Evolutionary conservation across 352 stramenopile genomes (phyloP).

Genomic region (Phytophthora sojae): DNA sequence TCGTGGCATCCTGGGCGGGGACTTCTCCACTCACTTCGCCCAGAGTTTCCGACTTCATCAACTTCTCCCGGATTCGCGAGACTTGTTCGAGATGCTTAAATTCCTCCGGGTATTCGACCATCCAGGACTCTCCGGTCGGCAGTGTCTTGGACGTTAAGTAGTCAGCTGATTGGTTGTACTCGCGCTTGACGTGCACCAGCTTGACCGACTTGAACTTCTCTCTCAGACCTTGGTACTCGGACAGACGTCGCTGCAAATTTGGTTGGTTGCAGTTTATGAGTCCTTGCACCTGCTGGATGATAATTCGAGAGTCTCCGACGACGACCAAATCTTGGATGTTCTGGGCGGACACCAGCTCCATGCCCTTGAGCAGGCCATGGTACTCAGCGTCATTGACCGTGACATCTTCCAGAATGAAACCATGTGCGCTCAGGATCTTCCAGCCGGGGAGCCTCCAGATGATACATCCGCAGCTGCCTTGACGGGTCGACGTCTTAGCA

Average conservation of each 20-base stretch:
- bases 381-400: conserved; percentile 10
- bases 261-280: conserved; percentile 11
- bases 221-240: neutral
- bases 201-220: neutral
- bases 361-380: neutral
- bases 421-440: neutral
- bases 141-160: conserved; percentile 3
- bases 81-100: neutral
- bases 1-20: neutral
- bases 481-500: neutral
- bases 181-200: conserved; percentile 14
- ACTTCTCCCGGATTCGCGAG: conserved; percentile 1
- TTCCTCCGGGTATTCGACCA: neutral
- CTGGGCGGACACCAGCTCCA: neutral
- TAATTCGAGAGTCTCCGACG: neutral
- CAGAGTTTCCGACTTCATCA: neutral
- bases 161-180: conserved; percentile 12
- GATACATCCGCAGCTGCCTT: conserved; percentile 4
- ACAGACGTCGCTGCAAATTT: too few species aligned
- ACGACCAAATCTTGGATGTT: neutral
- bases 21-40: neutral
- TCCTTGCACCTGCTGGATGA: conserved; percentile 7
- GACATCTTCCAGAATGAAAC: conserved; percentile 3
- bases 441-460: conserved; percentile 3
- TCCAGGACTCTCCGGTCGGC: neutral